phyloP scores from a whole-genome alignment of 257 asterid genomes.

The Solanum boliviense region DNA sequence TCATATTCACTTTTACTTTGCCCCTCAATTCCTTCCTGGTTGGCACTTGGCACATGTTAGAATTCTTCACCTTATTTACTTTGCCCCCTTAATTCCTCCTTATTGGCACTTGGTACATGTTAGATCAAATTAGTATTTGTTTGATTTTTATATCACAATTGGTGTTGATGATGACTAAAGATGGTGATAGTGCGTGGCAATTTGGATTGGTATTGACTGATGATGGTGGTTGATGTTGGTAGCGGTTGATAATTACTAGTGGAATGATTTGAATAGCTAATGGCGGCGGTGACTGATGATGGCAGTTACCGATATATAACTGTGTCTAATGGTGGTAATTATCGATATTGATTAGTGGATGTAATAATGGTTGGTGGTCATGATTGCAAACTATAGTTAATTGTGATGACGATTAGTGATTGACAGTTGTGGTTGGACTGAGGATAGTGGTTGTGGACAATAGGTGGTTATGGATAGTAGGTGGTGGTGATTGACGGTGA shows the following conservation, averaged over 20 bases:
- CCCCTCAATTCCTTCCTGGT: not conserved
- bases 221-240: not conserved
- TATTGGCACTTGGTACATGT: too few species aligned
- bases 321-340: not conserved
- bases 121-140: too few species aligned
- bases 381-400: not conserved
- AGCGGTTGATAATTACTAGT: not conserved
- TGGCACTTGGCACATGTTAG: not conserved
- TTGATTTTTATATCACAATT: too few species aligned
- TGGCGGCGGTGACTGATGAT: not conserved
- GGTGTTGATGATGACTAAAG: too few species aligned
- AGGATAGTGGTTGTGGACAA: not conserved
- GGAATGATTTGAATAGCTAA: not conserved
- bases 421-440: not conserved
- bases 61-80: too few species aligned
- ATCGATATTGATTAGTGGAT: not conserved
- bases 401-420: not conserved
- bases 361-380: not conserved
- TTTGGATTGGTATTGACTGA: not conserved
- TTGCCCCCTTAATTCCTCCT: too few species aligned
- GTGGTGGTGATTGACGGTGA: not conserved
- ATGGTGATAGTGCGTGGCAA: not conserved
- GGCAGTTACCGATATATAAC: too few species aligned
- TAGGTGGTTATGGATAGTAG: not conserved
- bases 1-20: not conserved